phyloP scores from a whole-genome alignment of 192 early-diverging fungal species.

The Geranomyces variabilis region DNA sequence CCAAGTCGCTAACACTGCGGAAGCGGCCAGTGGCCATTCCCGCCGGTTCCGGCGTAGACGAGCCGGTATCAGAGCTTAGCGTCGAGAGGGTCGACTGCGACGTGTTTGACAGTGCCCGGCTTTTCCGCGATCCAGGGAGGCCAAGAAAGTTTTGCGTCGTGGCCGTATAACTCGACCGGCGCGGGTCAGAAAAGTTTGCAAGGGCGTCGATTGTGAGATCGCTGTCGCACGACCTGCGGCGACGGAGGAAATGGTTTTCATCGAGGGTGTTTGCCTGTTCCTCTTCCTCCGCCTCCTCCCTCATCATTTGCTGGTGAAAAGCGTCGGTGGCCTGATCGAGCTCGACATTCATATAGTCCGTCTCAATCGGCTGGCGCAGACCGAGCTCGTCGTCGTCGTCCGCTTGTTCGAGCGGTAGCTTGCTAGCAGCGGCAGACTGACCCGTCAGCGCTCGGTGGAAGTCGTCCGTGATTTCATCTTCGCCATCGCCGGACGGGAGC shows the following conservation, averaged over 20 bases:
- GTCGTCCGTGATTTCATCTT: constrained; percentile 14
- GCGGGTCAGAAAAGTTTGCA: constrained; percentile 18
- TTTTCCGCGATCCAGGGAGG: background rate
- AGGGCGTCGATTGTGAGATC: constrained; percentile 23
- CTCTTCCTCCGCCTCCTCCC: constrained; percentile 1
- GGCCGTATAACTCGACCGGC: constrained; percentile 3
- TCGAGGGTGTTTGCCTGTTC: background rate
- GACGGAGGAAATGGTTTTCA: constrained; percentile 1
- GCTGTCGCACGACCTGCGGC: constrained; percentile 14
- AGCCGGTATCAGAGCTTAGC: background rate
- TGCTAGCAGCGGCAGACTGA: background rate
- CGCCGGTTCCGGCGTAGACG: background rate
- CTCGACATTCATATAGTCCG: background rate
- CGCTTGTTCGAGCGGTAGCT: background rate
- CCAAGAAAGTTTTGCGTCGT: background rate
- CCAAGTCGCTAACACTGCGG: background rate
- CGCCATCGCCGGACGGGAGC: constrained; percentile 10
- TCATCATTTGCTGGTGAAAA: constrained; percentile 5
- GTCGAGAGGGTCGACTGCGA: background rate
- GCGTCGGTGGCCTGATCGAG: constrained; percentile 4
- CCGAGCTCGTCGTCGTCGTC: too few relatives aligned
- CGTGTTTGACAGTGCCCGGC: background rate
- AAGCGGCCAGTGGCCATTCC: background rate
- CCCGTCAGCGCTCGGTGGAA: constrained; percentile 1
- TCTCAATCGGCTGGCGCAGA: too few relatives aligned